Conservation (phyloP, 1,284 basidiomycete genomes). For the Cryptococcus floricola region DNA sequence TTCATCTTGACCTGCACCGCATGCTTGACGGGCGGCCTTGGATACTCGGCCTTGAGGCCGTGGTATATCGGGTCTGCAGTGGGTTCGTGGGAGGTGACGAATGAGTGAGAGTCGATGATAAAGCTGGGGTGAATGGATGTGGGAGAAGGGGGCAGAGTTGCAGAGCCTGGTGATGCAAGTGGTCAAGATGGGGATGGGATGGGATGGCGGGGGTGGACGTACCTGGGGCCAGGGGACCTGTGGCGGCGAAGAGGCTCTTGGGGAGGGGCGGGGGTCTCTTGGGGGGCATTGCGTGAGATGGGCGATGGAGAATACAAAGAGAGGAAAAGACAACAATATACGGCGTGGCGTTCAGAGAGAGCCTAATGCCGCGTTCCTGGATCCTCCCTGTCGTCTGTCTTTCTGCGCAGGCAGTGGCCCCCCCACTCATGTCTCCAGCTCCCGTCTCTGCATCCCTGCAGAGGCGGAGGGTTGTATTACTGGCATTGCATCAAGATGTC, state of each 20-base stretch:
- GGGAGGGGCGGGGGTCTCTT: conserved; percentile 40
- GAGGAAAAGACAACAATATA: not conserved
- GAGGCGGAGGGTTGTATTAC: no score
- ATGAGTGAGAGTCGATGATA: conserved; percentile 40
- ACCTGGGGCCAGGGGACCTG: conserved; percentile 41
- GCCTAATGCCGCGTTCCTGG: no score
- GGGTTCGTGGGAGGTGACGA: conserved; percentile 11
- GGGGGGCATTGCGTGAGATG: conserved; percentile 28
- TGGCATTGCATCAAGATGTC: no score
- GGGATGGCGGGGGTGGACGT: not conserved
- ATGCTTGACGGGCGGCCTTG: conserved; percentile 21
- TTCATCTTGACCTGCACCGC: conserved; percentile 33
- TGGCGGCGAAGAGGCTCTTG: conserved; percentile 29
- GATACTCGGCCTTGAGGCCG: conserved; percentile 12
- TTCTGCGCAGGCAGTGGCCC: no score
- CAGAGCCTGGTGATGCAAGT: conserved; percentile 18
- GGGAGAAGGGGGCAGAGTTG: conserved; percentile 35
- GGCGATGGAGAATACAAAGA: not conserved
- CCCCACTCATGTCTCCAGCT: no score
- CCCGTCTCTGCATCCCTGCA: no score
- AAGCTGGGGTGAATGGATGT: conserved; percentile 34
- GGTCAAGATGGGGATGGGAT: not conserved
- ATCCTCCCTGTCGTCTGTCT: no score
- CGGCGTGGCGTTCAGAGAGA: no score
- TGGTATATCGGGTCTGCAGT: conserved; percentile 16